Conservation (phyloP, 495 filamentous ascomycete species). For the Neurospora africana region DNA sequence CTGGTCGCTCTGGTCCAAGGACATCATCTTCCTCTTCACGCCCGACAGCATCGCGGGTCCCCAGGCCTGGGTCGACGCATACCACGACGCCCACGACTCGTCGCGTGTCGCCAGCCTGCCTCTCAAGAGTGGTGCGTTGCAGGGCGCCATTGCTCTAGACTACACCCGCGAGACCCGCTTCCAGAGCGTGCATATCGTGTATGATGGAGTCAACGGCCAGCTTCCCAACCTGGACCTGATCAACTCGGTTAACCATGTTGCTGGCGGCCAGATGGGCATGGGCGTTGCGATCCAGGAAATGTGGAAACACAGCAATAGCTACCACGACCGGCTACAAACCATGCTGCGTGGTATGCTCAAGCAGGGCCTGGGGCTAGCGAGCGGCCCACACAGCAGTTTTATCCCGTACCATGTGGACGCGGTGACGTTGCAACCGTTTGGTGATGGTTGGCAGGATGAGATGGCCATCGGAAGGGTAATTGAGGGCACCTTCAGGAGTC, state of each 20-base stretch:
- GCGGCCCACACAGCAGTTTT: slow-evolving; percentile 86
- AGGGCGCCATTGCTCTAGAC: slow-evolving; percentile 89
- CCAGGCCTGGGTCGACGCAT: slow-evolving; percentile 96
- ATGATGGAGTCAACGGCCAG: slow-evolving; percentile 94
- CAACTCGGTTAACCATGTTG: slow-evolving; percentile 84
- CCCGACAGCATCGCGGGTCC: slow-evolving; percentile 82
- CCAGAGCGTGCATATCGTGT: slow-evolving; percentile 77
- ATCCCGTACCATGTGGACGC: slow-evolving; percentile 98
- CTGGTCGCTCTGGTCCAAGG: slow-evolving; percentile 98
- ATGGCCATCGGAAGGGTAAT: slow-evolving; percentile 86
- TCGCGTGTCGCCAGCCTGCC: slow-evolving; percentile 62
- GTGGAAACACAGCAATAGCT: slow-evolving; percentile 72
- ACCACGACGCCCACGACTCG: slow-evolving; percentile 75
- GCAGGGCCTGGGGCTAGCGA: slow-evolving; percentile 81
- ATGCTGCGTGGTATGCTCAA: slow-evolving; percentile 91
- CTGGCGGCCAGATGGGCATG: slow-evolving; percentile 87
- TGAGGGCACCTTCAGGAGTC: slow-evolving; percentile 77
- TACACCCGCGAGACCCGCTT: slow-evolving; percentile 78
- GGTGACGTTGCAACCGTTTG: slow-evolving; percentile 80
- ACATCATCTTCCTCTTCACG: slow-evolving; percentile 87
- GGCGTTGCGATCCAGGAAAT: slow-evolving; percentile 73
- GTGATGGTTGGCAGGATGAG: slow-evolving; percentile 92
- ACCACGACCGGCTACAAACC: slow-evolving; percentile 71
- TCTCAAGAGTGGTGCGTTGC: slow-evolving; percentile 83
- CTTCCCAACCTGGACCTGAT: slow-evolving; percentile 91